phyloP scores from a whole-genome alignment of 192 early-diverging fungal species.

The Backusella luteola region DNA sequence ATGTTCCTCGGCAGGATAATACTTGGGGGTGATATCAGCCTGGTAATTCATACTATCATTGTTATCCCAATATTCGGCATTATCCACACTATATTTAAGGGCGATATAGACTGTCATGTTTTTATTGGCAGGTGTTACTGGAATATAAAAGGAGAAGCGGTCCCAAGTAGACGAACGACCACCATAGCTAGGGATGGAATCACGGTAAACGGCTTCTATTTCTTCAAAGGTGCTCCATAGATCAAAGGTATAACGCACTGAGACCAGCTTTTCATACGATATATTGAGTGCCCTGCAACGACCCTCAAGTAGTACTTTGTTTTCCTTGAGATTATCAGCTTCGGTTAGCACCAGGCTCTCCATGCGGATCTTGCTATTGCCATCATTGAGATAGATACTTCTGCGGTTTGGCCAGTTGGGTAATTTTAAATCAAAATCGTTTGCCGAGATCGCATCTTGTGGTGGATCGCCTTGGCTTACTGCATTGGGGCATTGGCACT shows the following conservation, averaged over 20 bases:
- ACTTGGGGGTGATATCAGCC: conserved; percentile 24
- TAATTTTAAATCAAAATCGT: conserved; percentile 31
- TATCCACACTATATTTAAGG: conserved; percentile 67
- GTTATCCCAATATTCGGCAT: conserved; percentile 90
- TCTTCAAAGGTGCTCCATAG: conserved; percentile 78
- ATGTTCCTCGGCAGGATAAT: conserved; percentile 5
- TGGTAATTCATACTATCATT: conserved; percentile 87
- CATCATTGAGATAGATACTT: conserved; percentile 49
- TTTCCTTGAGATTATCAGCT: conserved; percentile 34
- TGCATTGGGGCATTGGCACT: conserved; percentile 60
- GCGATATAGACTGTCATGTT: conserved; percentile 57
- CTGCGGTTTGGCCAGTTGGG: conserved; percentile 43
- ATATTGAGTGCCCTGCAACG: conserved; percentile 81
- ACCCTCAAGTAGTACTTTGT: conserved; percentile 58
- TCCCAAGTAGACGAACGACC: conserved; percentile 51
- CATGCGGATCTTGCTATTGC: conserved; percentile 9
- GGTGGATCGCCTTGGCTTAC: conserved; percentile 41
- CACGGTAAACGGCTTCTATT: conserved; percentile 57
- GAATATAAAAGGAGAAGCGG: conserved; percentile 69
- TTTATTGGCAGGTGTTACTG: conserved; percentile 35
- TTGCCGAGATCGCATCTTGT: conserved; percentile 17
- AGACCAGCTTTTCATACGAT: conserved; percentile 80
- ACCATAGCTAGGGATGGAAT: conserved; percentile 49
- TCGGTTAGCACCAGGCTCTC: background rate
- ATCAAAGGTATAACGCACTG: conserved; percentile 81